Evolutionary conservation across 352 stramenopile genomes (phyloP).

Genomic region (Aphanomyces cochlioides): DNA sequence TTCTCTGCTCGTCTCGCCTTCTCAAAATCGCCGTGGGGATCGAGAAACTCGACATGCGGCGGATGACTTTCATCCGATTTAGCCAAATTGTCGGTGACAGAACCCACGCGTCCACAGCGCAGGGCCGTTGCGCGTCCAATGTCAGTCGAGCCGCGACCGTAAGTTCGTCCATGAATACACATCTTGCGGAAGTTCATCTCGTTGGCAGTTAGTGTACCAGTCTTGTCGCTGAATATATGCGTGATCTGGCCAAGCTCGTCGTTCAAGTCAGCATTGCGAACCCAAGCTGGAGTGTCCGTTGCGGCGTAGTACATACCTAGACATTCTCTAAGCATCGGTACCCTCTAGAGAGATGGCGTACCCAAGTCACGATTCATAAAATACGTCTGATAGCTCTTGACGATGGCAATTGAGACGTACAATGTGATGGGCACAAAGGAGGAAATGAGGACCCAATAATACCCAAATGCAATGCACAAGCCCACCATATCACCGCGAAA

Average conservation of each 20-base stretch:
- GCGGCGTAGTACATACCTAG: conserved; percentile 73
- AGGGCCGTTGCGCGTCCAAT: conserved; percentile 74
- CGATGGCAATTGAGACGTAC: conserved; percentile 85
- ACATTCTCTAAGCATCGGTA: neutral
- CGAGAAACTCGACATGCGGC: conserved; percentile 79
- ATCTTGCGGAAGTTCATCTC: conserved; percentile 89
- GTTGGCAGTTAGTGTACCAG: conserved; percentile 78
- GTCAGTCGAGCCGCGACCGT: conserved; percentile 76
- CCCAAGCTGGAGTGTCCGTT: conserved; percentile 71
- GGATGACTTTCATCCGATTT: conserved; percentile 31
- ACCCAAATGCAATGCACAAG: conserved; percentile 72
- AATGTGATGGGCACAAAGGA: conserved; percentile 86
- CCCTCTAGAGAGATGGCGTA: conserved; percentile 41
- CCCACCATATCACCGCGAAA: conserved; percentile 72
- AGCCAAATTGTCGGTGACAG: conserved; percentile 59
- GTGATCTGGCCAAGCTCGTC: conserved; percentile 85
- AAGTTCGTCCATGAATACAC: conserved; percentile 76
- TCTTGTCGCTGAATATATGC: conserved; percentile 88
- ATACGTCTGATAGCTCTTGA: conserved; percentile 83
- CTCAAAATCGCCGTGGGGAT: conserved; percentile 59
- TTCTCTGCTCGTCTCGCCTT: conserved; percentile 54
- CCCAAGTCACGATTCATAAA: conserved; percentile 84
- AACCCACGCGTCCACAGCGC: conserved; percentile 68
- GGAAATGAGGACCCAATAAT: conserved; percentile 86
- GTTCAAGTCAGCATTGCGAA: conserved; percentile 82